Evolutionary conservation across 2,329 filamentous ascomycete species (phyloP), one percentile per base, ranked within the genome.

Genomic region (Epichloe gansuensis): DNA sequence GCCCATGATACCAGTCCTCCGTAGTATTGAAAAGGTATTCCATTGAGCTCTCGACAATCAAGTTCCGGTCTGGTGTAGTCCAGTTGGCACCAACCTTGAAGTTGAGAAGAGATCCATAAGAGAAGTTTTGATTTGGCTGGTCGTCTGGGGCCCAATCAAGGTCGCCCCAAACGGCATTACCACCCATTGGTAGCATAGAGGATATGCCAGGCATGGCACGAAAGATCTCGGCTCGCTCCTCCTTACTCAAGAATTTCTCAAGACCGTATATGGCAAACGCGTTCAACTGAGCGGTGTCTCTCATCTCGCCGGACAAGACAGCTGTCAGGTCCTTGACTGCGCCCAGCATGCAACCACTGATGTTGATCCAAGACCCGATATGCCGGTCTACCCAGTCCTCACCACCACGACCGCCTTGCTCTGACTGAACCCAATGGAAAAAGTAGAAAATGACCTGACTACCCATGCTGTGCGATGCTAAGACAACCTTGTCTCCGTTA

Each of bases 381-480:
- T 96, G 79, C 17, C 77, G 78, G 54, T 98, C 90, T 0, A 98
- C 91, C 93, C 93, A 98, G 50, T 81, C 78, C 39, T 84, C 76
- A 1, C 93, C 91, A 1, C 89, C 91, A 21, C 81, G 81, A 4
- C 93, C 93, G 5, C 87, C 87, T 50, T 82, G 75, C 2, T 84
- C 78, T 50, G 80, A 80, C 15, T 95, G 87, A 1, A 95, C 93
- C 82, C 82, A 85, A 58, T 84, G 81, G 54, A 90, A 79, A 60
- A 84, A 86, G 66, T 85, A 94, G 67, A 94, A 91, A 5, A 94
- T 73, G 0, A 98, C 91, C 64, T 97, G 93, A 45, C 89, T 93
- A 45, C 93, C 93, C 93, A 98, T 98, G 64, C 89, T 95, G 74
- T 98, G 93, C 1, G 89, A 95, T 7, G 91, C 80, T 13, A 98